Evolutionary conservation across 139 green algal genomes (phyloP), one percentile per base, ranked within the genome.

Genomic region (Chloropicon primus): DNA sequence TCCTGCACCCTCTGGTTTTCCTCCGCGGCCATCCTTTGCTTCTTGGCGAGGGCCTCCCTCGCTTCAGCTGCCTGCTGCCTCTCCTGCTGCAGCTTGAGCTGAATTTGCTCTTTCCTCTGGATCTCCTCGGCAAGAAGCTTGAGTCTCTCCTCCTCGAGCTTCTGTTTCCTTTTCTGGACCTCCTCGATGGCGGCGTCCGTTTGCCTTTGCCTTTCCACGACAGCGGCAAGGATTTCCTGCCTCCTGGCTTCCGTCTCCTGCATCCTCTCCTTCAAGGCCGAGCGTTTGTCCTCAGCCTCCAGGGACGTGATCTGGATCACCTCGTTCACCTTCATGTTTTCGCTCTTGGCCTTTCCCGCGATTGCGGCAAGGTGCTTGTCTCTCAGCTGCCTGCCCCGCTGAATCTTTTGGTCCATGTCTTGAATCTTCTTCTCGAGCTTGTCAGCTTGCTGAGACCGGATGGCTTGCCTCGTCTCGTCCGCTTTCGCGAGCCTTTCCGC

Each of bases 131-230:
- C 80, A 26, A 86, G 76, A 21, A 82, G 72, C 22, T 77, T 84
- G 41, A 82, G 75, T 27, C 62, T 80, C 71, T 86, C 75, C 76
- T 85, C 80, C 27, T 73, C 80, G 75, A 85, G 76, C 10, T 84
- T 82, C 75, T 81, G 73, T n/a, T 82, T 26, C 24, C 25, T 77
- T 5, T 17, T 5, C 41, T 62, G 41, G 41, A 17, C 41, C 41
- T 62, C 41, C 41, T 62, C 41, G 41, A 62, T 62, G 10, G 41
- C 41, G 41, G 41, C 41, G 41, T 62, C 41, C 41, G 41, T 62
- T 17, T 62, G 41, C 41, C 41, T 62, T 17, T 62, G 41, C 41
- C 41, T 62, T 17, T 62, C 41, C 41, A 62, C 41, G 17, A 62
- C 41, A 17, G 41, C 41, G 10, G 41, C 41, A 5, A 62, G 41